These are phyloP conservation scores for Cornus kousa DNA, from an alignment of 148 eudicot species.

Conservation along the genomic window DNA sequence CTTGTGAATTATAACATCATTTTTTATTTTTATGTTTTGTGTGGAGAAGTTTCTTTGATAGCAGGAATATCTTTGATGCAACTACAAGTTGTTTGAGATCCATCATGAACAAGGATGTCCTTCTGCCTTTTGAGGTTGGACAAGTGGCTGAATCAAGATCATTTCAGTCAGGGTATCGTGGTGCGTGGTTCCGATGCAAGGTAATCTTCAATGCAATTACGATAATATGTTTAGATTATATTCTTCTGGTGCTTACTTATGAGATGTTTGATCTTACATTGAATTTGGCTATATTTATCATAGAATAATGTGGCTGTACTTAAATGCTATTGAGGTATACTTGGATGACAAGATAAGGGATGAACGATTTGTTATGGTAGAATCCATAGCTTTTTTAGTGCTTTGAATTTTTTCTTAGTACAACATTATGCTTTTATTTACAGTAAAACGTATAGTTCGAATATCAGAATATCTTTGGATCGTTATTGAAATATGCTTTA, in stretches of 20 bases:
- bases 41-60: background rate
- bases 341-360: background rate
- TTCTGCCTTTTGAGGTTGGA: constrained; percentile 27
- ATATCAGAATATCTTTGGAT: no score
- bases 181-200: constrained; percentile 45
- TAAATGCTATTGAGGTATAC: background rate
- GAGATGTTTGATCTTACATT: background rate
- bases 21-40: background rate
- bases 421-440: no score
- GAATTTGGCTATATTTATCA: background rate
- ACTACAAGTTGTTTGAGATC: background rate
- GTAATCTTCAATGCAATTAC: background rate
- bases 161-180: constrained; percentile 28
- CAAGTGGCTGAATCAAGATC: constrained; percentile 30
- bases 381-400: background rate
- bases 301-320: background rate
- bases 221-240: background rate
- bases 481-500: no score
- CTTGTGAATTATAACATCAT: background rate
- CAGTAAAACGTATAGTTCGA: no score
- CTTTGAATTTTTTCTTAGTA: no score
- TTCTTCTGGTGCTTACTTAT: background rate
- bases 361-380: background rate
- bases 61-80: background rate
- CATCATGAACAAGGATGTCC: constrained; percentile 9